phyloP scores from a whole-genome alignment of 805 yeast species.

The Kodamaea fukazawae region DNA sequence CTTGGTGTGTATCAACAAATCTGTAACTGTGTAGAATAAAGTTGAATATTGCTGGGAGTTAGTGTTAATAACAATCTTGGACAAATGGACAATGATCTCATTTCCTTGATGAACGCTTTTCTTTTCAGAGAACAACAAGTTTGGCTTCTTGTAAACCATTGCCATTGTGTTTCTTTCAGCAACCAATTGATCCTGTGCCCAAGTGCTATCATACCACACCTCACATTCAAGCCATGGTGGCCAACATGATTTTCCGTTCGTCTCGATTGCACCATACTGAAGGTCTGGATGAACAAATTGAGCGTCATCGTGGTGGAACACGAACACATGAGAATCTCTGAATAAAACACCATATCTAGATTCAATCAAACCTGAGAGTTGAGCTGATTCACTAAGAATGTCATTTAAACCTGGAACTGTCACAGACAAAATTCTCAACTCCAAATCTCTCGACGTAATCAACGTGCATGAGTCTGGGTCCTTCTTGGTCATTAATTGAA shows the following conservation, averaged over 20 bases:
- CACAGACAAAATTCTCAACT: slow-evolving; percentile 48
- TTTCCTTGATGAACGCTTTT: slow-evolving; percentile 19
- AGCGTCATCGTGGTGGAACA: slow-evolving; percentile 38
- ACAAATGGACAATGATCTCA: slow-evolving; percentile 31
- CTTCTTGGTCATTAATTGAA: slow-evolving; percentile 56
- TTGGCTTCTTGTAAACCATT: slow-evolving; percentile 48
- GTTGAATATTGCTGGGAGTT: slow-evolving; percentile 39
- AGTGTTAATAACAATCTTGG: slow-evolving; percentile 38
- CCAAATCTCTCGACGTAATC: slow-evolving; percentile 57
- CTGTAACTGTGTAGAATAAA: slow-evolving; percentile 33
- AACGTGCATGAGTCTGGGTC: slow-evolving; percentile 49
- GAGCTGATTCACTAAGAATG: slow-evolving; percentile 31
- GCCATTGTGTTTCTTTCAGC: slow-evolving; percentile 41
- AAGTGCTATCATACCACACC: slow-evolving; percentile 37
- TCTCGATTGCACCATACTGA: slow-evolving; percentile 13
- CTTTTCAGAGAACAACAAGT: slow-evolving; percentile 43
- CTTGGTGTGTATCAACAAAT: slow-evolving; percentile 31
- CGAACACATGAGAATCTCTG: slow-evolving; percentile 55
- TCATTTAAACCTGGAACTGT: slow-evolving; percentile 41
- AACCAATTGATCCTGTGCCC: slow-evolving; percentile 26
- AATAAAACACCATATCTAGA: slow-evolving; percentile 54
- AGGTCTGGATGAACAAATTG: slow-evolving; percentile 16
- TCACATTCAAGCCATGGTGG: slow-evolving; percentile 89
- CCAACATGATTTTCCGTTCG: slow-evolving; percentile 53
- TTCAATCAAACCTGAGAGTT: slow-evolving; percentile 46